Evolutionary conservation across 352 stramenopile genomes (phyloP).

Genomic region (Globisporangium ultimum): DNA sequence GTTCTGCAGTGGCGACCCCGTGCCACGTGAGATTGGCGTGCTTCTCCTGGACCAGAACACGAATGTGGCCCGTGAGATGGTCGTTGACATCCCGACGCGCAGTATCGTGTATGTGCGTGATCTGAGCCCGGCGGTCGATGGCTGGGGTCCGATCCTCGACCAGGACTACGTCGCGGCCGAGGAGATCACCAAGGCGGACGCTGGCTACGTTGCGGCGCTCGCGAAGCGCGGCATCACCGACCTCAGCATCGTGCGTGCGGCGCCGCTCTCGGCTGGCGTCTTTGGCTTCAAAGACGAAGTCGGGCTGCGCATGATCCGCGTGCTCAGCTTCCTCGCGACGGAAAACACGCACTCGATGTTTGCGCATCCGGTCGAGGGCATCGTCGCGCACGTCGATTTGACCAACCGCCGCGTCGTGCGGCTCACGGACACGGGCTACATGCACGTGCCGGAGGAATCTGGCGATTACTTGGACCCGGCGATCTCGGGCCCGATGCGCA

Average conservation of each 20-base stretch:
- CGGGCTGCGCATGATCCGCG: constrained; percentile 41
- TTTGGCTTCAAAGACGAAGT: constrained; percentile 36
- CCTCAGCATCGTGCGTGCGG: constrained; percentile 32
- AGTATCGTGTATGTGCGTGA: constrained; percentile 29
- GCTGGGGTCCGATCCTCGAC: constrained; percentile 43
- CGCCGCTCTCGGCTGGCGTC: constrained; percentile 42
- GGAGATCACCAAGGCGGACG: constrained; percentile 39
- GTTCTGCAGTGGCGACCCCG: constrained; percentile 26
- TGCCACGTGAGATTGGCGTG: constrained; percentile 39
- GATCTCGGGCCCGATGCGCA: constrained; percentile 35
- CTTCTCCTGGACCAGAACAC: constrained; percentile 35
- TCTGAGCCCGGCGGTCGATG: constrained; percentile 35
- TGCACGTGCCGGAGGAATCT: constrained; percentile 37
- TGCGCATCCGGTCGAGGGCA: constrained; percentile 39
- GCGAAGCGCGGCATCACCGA: constrained; percentile 43
- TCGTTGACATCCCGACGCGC: constrained; percentile 33
- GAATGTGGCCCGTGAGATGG: constrained; percentile 30
- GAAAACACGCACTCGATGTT: constrained; percentile 50
- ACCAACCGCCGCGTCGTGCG: constrained; percentile 36
- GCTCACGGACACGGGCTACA: constrained; percentile 42
- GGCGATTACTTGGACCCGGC: constrained; percentile 42
- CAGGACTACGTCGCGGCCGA: constrained; percentile 44
- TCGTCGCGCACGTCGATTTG: constrained; percentile 45
- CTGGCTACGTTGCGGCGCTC: constrained; percentile 33
- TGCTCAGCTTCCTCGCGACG: constrained; percentile 39